Conservation (phyloP, 2,329 filamentous ascomycete genomes). For the Diatrype stigma region DNA sequence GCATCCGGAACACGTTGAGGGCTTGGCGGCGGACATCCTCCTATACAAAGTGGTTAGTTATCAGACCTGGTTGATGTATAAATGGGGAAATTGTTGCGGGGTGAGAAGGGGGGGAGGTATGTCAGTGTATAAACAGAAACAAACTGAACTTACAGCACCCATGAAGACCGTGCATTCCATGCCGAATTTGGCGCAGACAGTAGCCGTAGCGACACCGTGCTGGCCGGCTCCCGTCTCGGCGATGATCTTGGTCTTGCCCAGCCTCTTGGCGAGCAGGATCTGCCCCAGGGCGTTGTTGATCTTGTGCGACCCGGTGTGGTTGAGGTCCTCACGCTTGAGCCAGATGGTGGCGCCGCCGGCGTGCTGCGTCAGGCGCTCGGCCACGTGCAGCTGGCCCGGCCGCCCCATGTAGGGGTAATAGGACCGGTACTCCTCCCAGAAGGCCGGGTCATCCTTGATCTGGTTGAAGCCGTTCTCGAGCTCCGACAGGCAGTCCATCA, state of each 20-base stretch:
- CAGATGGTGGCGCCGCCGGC: slow-evolving; percentile 94
- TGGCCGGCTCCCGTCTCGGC: slow-evolving; percentile 97
- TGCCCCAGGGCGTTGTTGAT: slow-evolving; percentile 98
- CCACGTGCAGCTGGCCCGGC: slow-evolving; percentile 85
- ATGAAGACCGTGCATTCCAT: slow-evolving; percentile 99
- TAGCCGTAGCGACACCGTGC: slow-evolving; percentile 96
- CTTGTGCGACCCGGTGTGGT: slow-evolving; percentile 98
- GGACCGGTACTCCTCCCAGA: slow-evolving; percentile 95
- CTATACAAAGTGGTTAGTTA: slow-evolving; percentile 23
- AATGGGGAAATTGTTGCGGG: too few relatives aligned
- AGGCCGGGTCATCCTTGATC: slow-evolving; percentile 79
- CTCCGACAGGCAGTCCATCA: slow-evolving; percentile 94
- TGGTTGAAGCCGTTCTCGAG: slow-evolving; percentile 87
- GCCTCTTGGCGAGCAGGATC: slow-evolving; percentile 74
- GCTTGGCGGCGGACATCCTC: slow-evolving; percentile 96
- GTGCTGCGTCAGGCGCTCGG: slow-evolving; percentile 80
- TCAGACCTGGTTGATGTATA: not conserved
- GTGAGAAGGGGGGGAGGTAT: too few relatives aligned
- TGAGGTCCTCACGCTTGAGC: slow-evolving; percentile 95
- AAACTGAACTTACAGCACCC: slow-evolving; percentile 70
- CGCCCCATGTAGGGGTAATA: slow-evolving; percentile 98
- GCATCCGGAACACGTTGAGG: slow-evolving; percentile 97
- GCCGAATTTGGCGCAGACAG: slow-evolving; percentile 95
- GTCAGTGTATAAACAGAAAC: not conserved
- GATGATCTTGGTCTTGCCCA: slow-evolving; percentile 96